Percentiles rank a stretch among this genome's conserved stretches.
phyloP scores from a whole-genome alignment of 2,329 filamentous ascomycete genomes.

The Curvularia sp. region DNA sequence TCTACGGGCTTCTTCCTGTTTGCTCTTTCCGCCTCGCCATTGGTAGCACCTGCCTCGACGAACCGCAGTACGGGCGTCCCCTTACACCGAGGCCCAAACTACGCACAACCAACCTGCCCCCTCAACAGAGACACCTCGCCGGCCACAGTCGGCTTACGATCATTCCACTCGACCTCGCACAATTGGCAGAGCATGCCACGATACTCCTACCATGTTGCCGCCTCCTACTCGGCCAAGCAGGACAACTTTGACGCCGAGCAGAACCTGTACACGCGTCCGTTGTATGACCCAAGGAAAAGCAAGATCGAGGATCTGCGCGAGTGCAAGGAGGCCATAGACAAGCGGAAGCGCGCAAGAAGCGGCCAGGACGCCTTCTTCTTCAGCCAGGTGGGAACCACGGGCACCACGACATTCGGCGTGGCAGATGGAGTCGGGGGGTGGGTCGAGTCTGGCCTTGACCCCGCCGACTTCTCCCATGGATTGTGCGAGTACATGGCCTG shows the following conservation, averaged over 20 bases:
- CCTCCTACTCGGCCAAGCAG: constrained; percentile 52
- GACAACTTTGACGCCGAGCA: constrained; percentile 46
- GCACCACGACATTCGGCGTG: constrained; percentile 81
- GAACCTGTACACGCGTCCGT: constrained; percentile 47
- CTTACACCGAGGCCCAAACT: constrained; percentile 23
- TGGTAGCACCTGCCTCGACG: constrained; percentile 34
- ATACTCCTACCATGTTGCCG: constrained; percentile 51
- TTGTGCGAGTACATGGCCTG: constrained; percentile 93
- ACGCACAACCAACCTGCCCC: constrained; percentile 39
- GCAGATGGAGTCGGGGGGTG: constrained; percentile 96
- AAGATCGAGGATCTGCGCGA: constrained; percentile 34
- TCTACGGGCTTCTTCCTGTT: constrained; percentile 41
- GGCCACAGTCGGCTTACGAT: constrained; percentile 37
- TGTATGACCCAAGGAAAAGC: constrained; percentile 37
- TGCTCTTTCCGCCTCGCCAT: constrained; percentile 40
- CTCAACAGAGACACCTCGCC: constrained; percentile 40
- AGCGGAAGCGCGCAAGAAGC: constrained; percentile 72
- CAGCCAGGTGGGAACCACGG: constrained; percentile 73
- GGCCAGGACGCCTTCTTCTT: constrained; percentile 98
- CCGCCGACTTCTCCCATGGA: constrained; percentile 92
- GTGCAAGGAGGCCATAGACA: constrained; percentile 54
- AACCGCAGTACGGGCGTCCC: constrained; percentile 26
- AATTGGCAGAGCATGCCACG: constrained; percentile 35
- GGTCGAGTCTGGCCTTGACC: constrained; percentile 90
- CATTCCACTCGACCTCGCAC: constrained; percentile 42